Evolutionary conservation across 2,329 filamentous ascomycete species (phyloP).

Genomic region (Neonectria sp.): DNA sequence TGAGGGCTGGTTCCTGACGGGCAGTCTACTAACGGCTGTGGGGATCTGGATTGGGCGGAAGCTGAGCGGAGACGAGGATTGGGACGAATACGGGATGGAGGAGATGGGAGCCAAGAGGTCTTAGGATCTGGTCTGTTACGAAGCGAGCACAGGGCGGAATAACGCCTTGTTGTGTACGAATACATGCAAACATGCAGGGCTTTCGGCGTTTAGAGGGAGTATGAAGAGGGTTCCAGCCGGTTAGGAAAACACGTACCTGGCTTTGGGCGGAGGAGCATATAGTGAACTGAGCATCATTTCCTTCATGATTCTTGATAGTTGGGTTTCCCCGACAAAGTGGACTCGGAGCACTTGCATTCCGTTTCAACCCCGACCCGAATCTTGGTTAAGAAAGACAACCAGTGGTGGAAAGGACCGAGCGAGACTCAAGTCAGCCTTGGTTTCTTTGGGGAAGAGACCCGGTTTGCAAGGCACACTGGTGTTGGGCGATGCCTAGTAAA

Average conservation of each 20-base stretch:
- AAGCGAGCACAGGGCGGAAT: constrained; percentile 3
- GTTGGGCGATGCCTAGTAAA: not conserved
- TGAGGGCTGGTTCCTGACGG: constrained; percentile 86
- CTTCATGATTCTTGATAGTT: not conserved
- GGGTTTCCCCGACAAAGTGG: not conserved
- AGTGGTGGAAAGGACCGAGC: not conserved
- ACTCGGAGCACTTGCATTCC: not conserved
- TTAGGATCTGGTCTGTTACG: constrained; percentile 31
- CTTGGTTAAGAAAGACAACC: not conserved
- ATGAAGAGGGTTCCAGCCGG: constrained; percentile 1
- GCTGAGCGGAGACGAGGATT: constrained; percentile 71
- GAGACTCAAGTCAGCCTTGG: not conserved
- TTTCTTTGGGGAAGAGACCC: too few species aligned
- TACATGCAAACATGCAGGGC: constrained; percentile 10
- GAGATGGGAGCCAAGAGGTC: constrained; percentile 82
- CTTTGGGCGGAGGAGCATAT: constrained; percentile 4
- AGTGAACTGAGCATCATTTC: constrained; percentile 19
- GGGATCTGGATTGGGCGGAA: constrained; percentile 82
- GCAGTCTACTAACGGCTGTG: constrained; percentile 75
- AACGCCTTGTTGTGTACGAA: constrained; percentile 14
- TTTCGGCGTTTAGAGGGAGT: constrained; percentile 18
- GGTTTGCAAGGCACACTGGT: not conserved
- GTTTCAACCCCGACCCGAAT: not conserved
- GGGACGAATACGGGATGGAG: constrained; percentile 73
- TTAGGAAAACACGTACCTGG: constrained; percentile 14